phyloP scores from a whole-genome alignment of 768 basidiomycete species.

The Lactifluus piperatus region DNA sequence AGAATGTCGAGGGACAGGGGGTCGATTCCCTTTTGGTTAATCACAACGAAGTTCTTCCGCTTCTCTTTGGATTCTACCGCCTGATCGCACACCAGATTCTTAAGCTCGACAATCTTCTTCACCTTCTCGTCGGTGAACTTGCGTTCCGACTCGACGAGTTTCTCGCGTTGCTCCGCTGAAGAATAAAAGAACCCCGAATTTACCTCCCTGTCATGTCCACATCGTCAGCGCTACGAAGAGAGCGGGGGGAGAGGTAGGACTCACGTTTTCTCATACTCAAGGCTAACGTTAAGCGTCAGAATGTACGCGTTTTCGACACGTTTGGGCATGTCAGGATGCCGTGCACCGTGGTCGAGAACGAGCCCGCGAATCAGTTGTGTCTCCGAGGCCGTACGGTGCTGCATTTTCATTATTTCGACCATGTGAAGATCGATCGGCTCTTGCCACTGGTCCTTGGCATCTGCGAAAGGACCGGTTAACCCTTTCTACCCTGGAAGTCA shows the following conservation, averaged over 20 bases:
- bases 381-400: conserved; percentile 95
- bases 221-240: conserved; percentile 15
- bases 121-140: conserved; percentile 90
- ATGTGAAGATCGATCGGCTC: conserved; percentile 98
- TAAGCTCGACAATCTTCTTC: conserved; percentile 93
- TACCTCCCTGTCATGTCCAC: conserved; percentile 63
- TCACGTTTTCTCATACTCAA: conserved; percentile 99
- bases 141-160: conserved; percentile 95
- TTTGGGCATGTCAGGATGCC: conserved; percentile 99
- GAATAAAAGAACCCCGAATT: conserved; percentile 99
- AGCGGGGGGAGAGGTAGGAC: conserved; percentile 27
- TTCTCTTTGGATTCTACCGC: conserved; percentile 76
- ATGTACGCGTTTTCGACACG: conserved; percentile 94
- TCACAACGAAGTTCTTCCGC: conserved; percentile 81
- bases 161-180: conserved; percentile 95
- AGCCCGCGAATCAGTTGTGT: conserved; percentile 93
- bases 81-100: conserved; percentile 93
- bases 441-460: conserved; percentile 56
- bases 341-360: conserved; percentile 93
- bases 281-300: conserved; percentile 90
- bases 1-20: conserved; percentile 92
- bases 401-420: conserved; percentile 99
- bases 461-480: conserved; percentile 30
- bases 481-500: conserved; percentile 20
- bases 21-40: conserved; percentile 99